Evolutionary conservation across 2,329 filamentous ascomycete genomes (phyloP).

Genomic region (Fusarium ramigenum): DNA sequence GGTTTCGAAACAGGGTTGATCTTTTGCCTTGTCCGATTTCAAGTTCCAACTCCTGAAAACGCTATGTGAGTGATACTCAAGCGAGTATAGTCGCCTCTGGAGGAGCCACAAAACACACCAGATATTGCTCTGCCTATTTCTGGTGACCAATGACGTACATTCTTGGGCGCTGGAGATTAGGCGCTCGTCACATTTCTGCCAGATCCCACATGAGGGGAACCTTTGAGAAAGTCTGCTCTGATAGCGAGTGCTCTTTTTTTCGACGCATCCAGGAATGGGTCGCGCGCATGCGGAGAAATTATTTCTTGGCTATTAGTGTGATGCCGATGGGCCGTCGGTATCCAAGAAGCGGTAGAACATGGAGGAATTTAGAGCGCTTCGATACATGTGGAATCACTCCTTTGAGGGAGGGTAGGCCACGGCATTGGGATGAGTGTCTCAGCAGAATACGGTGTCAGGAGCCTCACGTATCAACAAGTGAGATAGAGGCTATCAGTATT

Average conservation of each 20-base stretch:
- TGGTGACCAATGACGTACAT: slow-evolving; percentile 25
- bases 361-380: neutral
- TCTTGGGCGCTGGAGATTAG: neutral
- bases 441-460: neutral
- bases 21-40: neutral
- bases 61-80: slow-evolving; percentile 7
- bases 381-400: neutral
- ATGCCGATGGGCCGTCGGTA: neutral
- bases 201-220: neutral
- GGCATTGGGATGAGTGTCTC: slow-evolving; percentile 19
- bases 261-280: slow-evolving; percentile 25
- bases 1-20: neutral
- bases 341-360: neutral
- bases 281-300: slow-evolving; percentile 15
- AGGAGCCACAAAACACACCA: slow-evolving; percentile 11
- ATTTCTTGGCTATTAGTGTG: slow-evolving; percentile 3
- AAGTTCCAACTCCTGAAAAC: slow-evolving; percentile 7
- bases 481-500: neutral
- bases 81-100: slow-evolving; percentile 13
- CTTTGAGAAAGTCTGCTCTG: neutral
- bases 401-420: slow-evolving; percentile 26
- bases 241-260: slow-evolving; percentile 4
- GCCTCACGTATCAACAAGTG: neutral
- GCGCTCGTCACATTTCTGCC: slow-evolving; percentile 7
- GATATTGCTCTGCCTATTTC: slow-evolving; percentile 2